These are phyloP conservation scores for Daldinia grandis DNA, from an alignment of 495 filamentous ascomycete species.

Conservation along the genomic window DNA sequence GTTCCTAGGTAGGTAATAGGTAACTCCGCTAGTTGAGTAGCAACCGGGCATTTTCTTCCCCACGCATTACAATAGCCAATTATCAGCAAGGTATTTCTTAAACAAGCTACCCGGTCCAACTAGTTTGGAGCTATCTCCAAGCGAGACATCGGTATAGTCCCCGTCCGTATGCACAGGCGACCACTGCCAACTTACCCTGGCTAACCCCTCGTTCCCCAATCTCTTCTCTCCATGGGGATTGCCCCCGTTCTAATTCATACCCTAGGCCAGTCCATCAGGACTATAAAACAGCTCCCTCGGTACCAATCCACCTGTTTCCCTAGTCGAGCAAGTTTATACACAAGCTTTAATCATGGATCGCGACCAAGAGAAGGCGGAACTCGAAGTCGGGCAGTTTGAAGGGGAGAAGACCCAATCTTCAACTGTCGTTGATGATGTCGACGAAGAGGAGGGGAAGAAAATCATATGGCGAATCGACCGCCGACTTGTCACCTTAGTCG, in stretches of 20 bases:
- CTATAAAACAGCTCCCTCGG: slow-evolving; percentile 17
- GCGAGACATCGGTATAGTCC: slow-evolving; percentile 8
- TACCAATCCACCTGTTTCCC: neutral
- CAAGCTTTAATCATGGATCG: slow-evolving; percentile 34
- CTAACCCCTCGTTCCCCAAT: slow-evolving; percentile 31
- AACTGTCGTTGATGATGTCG: slow-evolving; percentile 22
- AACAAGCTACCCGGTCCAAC: neutral
- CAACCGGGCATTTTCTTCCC: neutral
- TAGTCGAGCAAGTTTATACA: neutral
- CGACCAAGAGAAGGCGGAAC: slow-evolving; percentile 38
- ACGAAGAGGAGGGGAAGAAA: slow-evolving; percentile 40
- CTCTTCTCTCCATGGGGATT: slow-evolving; percentile 10
- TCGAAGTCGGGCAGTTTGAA: slow-evolving; percentile 39
- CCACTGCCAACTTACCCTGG: slow-evolving; percentile 9
- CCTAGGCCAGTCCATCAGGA: neutral
- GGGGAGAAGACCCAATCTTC: slow-evolving; percentile 22
- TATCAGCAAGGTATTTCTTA: neutral
- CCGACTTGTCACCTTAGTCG: slow-evolving; percentile 65
- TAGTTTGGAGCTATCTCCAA: slow-evolving; percentile 2
- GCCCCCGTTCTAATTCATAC: neutral
- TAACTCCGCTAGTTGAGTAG: neutral
- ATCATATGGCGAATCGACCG: slow-evolving; percentile 66
- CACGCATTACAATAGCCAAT: neutral
- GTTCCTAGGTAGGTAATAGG: neutral
- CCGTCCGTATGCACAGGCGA: neutral